These are phyloP conservation scores for Fomitopsis palustris DNA, from an alignment of 1,284 basidiomycete species.

Conservation along the genomic window DNA sequence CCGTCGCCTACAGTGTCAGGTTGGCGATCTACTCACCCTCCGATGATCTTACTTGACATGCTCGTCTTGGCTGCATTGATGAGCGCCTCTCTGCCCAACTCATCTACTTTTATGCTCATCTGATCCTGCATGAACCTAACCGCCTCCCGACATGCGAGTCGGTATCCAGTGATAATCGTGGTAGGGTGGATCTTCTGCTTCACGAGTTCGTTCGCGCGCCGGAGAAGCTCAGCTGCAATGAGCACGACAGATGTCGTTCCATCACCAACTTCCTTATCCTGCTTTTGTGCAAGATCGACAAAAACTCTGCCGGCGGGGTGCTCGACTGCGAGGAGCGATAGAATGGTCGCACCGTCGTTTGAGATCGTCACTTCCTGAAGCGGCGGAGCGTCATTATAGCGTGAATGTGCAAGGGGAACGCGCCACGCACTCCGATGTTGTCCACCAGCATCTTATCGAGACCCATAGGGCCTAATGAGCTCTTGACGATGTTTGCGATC, in stretches of 20 bases:
- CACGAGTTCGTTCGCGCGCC: conserved; percentile 96
- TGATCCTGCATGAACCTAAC: conserved; percentile 99
- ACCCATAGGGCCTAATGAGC: conserved; percentile 92
- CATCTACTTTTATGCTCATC: conserved; percentile 92
- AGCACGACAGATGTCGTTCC: conserved; percentile 99
- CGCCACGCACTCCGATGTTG: conserved; percentile 83
- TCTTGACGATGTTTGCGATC: conserved; percentile 98
- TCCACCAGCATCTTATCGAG: conserved; percentile 99
- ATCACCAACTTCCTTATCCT: conserved; percentile 99
- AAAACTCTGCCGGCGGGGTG: conserved; percentile 96
- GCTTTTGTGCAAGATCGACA: conserved; percentile 97
- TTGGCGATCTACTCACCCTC: conserved; percentile 61
- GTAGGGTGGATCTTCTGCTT: conserved; percentile 99
- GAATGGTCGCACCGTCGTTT: conserved; percentile 98
- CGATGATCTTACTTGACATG: conserved; percentile 99
- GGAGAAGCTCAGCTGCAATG: conserved; percentile 92
- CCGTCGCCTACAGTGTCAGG: not conserved
- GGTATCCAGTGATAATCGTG: conserved; percentile 98
- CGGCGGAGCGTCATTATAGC: not conserved
- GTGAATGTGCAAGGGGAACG: not conserved
- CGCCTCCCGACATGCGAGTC: conserved; percentile 95
- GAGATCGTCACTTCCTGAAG: conserved; percentile 96
- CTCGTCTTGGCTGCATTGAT: conserved; percentile 98
- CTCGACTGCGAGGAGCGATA: conserved; percentile 88
- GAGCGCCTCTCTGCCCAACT: conserved; percentile 87